Conservation (phyloP, 345 rosid genomes). For the Lenwebbia sp. region DNA sequence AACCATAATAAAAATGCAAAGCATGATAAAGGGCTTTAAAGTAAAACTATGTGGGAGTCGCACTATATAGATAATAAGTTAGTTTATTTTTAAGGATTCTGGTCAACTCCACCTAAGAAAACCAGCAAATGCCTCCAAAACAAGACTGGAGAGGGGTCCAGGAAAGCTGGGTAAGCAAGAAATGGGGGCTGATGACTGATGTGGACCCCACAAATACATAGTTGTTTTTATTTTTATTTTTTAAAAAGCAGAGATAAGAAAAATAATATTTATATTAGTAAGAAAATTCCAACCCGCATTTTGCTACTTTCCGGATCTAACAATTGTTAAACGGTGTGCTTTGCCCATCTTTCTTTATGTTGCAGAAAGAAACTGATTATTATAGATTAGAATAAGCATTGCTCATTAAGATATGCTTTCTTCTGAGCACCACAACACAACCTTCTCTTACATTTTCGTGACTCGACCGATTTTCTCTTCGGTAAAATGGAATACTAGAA, state of each 20-base stretch:
- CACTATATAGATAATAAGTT: rapidly evolving
- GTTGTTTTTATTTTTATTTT: background rate
- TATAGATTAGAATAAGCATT: background rate
- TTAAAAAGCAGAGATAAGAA: background rate
- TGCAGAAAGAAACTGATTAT: background rate
- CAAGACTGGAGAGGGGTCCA: background rate
- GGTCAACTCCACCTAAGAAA: background rate
- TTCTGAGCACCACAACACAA: background rate
- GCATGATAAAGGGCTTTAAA: background rate
- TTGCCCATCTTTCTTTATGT: background rate
- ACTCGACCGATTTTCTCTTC: background rate
- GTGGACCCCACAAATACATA: background rate
- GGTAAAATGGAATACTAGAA: background rate
- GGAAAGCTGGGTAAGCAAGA: background rate
- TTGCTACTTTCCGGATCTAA: background rate
- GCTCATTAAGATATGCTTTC: background rate
- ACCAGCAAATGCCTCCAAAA: background rate
- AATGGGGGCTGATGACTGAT: background rate
- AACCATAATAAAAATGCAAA: background rate
- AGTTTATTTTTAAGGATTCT: background rate
- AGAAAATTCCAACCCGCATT: background rate
- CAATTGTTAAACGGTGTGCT: background rate
- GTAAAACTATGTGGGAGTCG: too few species aligned
- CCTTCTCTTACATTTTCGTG: background rate
- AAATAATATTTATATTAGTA: background rate